A percentile compares a stretch with the other conserved stretches of the same genome.
Conservation (phyloP, 257 asterid species). For the Nicotiana benthamiana region DNA sequence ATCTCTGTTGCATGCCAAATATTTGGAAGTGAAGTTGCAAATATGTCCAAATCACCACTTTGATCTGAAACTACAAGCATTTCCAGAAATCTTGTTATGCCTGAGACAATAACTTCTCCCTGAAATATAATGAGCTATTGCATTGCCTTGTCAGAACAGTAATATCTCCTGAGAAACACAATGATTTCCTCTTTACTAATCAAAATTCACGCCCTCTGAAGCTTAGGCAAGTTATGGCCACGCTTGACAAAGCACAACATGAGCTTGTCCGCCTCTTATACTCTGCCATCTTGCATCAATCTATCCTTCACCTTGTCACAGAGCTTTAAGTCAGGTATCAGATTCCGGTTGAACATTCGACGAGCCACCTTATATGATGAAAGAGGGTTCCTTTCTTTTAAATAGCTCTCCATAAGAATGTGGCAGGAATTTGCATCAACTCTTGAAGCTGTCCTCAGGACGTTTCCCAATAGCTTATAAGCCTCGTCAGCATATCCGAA, state of each 20-base stretch:
- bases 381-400: constrained; percentile 56
- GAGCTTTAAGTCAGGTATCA: constrained; percentile 71
- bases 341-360: constrained; percentile 81
- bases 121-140: neutral
- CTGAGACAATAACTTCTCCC: neutral
- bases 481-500: constrained; percentile 65
- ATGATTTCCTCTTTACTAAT: neutral
- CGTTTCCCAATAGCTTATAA: constrained; percentile 63
- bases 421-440: constrained; percentile 59
- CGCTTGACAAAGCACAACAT: constrained; percentile 80
- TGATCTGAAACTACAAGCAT: neutral
- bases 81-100: neutral
- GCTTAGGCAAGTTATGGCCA: constrained; percentile 36
- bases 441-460: constrained; percentile 66
- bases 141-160: neutral
- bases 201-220: constrained; percentile 6
- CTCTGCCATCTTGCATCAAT: constrained; percentile 37
- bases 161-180: neutral
- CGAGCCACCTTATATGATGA: constrained; percentile 82
- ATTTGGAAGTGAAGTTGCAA: neutral
- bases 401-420: constrained; percentile 53
- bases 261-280: constrained; percentile 77
- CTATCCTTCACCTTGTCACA: constrained; percentile 70
- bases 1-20: neutral
- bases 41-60: neutral